Base-by-base conservation (phyloP, 2,329 filamentous ascomycete genomes). In the Stagonosporopsis vannaccii region DNA sequence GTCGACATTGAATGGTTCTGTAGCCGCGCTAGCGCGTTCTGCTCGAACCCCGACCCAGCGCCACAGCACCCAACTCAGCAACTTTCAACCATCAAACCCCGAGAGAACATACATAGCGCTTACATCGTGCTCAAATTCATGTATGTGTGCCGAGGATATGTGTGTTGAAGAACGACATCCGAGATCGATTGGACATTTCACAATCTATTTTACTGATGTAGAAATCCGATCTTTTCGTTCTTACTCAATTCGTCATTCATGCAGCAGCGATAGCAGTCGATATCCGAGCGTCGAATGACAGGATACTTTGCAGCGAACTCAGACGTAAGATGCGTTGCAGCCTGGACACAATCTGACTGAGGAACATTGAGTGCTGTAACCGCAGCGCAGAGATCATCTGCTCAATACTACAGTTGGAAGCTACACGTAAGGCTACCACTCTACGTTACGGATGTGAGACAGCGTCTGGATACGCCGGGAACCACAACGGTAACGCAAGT, bases 311-410 rank as follows among this genome's bases (percentile, higher is more conserved):
- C 35, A 6, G n/a, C 22, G 19, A 17, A 17, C 26, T 46, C 12
- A 15, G 33, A 23, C n/a, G 17, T 22, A 15, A 44, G 17, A 19
- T 22, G 9, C 9, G 11, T 30, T n/a, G 35, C 26, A 50, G 30
- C 45, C 32, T 49, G 45, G 40, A 35, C 6, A 13, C 26, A 40
- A 40, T 50, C 20, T 51, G 41, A 46, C 22, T 56, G 40, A 50
- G 41, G 44, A 19, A 9, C 11, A 35, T 7, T 17, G n/a, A 7
- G 8, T 20, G 17, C 25, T 42, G 52, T 39, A 20, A 23, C 20
- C 5, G 30, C 19, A 32, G n/a, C 20, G 35, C 35, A 45, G 28
- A 23, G 8, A 13, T 44, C 26, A 40, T 40, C 51, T 45, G 30
- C 33, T 13, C 33, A 6, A 39, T 32, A n/a, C 25, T 41, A 25